A percentile compares a stretch with the other conserved stretches of the same genome.
Conservation (phyloP, 495 filamentous ascomycete species). For the Glonium stellatum region DNA sequence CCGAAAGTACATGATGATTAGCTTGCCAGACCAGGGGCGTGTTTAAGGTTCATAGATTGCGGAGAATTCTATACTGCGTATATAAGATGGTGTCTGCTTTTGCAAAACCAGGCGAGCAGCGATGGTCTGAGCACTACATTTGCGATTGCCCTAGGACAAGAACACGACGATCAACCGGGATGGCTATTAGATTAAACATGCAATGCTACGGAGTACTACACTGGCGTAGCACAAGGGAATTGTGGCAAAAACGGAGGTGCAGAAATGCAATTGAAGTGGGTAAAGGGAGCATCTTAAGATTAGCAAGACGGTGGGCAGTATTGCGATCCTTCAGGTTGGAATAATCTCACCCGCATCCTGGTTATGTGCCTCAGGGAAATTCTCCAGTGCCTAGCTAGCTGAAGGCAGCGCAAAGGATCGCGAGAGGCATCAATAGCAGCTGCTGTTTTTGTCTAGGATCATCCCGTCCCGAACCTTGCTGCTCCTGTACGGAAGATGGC, state of each 20-base stretch:
- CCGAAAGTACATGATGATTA: neutral
- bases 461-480: neutral
- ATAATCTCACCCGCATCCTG: too few relatives aligned
- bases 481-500: neutral
- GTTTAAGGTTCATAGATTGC: neutral
- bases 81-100: neutral
- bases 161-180: neutral
- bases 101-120: neutral
- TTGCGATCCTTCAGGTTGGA: too few relatives aligned
- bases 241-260: neutral
- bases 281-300: too few relatives aligned
- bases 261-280: too few relatives aligned
- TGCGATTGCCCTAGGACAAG: neutral
- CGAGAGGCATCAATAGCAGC: neutral
- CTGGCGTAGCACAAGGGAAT: neutral
- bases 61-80: neutral
- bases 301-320: too few relatives aligned
- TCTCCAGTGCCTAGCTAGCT: too few relatives aligned
- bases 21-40: neutral
- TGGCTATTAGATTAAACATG: neutral
- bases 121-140: neutral
- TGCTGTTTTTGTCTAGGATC: neutral
- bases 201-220: neutral
- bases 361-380: too few relatives aligned
- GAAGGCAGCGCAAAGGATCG: neutral